Conservation (phyloP, 1,284 basidiomycete genomes). For the Austroboletus olivaceoglutinosus region DNA sequence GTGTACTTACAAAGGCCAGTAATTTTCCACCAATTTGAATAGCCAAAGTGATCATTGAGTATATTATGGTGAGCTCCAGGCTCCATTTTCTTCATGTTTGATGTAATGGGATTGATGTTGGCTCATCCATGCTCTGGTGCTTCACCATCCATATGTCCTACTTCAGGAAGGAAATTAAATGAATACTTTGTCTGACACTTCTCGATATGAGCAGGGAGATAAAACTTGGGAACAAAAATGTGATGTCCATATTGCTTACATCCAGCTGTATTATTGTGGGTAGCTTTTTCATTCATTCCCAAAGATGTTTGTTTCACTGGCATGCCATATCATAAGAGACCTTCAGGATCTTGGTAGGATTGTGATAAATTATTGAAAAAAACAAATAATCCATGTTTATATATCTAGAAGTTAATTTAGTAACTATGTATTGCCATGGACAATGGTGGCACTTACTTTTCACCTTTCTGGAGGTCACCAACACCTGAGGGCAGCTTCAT, state of each 20-base stretch:
- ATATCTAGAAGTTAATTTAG: not conserved
- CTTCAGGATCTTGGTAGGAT: not conserved
- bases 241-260: not conserved
- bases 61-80: not conserved
- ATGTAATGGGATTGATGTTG: constrained; percentile 4
- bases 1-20: not conserved
- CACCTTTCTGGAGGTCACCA: constrained; percentile 28
- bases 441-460: constrained; percentile 13
- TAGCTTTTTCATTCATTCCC: not conserved
- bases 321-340: constrained; percentile 10
- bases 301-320: constrained; percentile 2
- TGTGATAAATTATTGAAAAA: constrained; percentile 3
- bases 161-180: constrained; percentile 4
- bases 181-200: constrained; percentile 13
- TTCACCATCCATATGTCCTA: constrained; percentile 4
- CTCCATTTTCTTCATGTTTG: not conserved
- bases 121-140: constrained; percentile 7
- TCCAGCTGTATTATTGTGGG: not conserved
- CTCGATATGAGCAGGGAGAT: constrained; percentile 6
- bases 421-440: not conserved
- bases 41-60: constrained; percentile 1
- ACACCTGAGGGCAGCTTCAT: constrained; percentile 19
- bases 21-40: constrained; percentile 8
- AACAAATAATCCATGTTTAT: constrained; percentile 11
- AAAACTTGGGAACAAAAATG: constrained; percentile 11